Evolutionary conservation across 2,329 filamentous ascomycete species (phyloP).

Genomic region (Penicillium thymicola): DNA sequence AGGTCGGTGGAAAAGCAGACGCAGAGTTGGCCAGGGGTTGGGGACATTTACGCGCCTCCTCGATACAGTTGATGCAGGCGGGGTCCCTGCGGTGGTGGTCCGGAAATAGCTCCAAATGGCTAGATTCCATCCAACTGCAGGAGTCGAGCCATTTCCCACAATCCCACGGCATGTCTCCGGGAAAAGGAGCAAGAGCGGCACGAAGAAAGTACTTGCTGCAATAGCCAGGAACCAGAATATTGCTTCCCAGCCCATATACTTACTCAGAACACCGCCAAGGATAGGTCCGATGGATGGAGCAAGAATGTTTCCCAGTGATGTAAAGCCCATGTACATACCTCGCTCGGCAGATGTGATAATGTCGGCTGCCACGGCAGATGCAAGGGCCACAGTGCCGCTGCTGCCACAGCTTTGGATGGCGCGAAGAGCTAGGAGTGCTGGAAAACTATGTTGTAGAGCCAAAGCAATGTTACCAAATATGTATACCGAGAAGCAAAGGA

Average conservation of each 20-base stretch:
- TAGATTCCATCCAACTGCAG: conserved; percentile 29
- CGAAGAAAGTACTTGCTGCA: conserved; percentile 30
- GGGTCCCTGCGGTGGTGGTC: neutral
- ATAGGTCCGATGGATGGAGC: conserved; percentile 51
- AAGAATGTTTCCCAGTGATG: conserved; percentile 33
- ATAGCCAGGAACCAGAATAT: conserved; percentile 56
- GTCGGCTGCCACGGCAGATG: conserved; percentile 42
- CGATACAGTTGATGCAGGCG: neutral
- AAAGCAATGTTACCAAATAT: conserved; percentile 43
- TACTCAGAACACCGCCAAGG: conserved; percentile 49
- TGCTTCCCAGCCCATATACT: conserved; percentile 50
- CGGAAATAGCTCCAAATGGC: conserved; percentile 18
- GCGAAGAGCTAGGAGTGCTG: conserved; percentile 37
- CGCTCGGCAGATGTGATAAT: conserved; percentile 41
- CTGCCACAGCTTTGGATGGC: conserved; percentile 46
- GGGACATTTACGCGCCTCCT: conserved; percentile 8
- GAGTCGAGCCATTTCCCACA: conserved; percentile 34
- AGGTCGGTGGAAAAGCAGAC: conserved; percentile 33
- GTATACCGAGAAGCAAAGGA: conserved; percentile 45
- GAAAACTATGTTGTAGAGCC: conserved; percentile 39
- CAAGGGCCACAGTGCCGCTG: conserved; percentile 42
- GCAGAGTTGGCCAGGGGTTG: conserved; percentile 34
- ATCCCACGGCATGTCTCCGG: conserved; percentile 37
- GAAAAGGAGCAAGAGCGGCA: conserved; percentile 27
- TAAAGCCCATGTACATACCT: conserved; percentile 42